Evolutionary conservation across 148 eudicot species (phyloP).

Genomic region (Pharnaceum exiguum): DNA sequence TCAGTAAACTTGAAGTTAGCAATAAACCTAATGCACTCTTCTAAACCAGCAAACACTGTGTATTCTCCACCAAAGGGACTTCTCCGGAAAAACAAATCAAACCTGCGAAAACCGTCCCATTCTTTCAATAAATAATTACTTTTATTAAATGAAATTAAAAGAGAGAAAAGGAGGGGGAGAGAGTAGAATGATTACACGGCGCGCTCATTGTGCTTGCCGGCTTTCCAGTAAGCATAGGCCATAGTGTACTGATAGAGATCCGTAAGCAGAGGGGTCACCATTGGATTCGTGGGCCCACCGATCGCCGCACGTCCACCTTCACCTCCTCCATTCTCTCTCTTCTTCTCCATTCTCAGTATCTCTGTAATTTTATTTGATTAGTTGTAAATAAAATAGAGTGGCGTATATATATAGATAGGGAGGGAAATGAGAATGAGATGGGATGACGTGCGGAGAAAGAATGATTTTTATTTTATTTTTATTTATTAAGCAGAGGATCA

Average conservation of each 20-base stretch:
- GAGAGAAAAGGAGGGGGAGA: not conserved
- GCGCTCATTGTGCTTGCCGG: conserved; percentile 74
- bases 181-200: conserved; percentile 90
- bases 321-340: conserved; percentile 38
- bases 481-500: not conserved
- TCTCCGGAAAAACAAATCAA: conserved; percentile 82
- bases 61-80: conserved; percentile 93
- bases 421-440: not conserved
- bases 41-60: conserved; percentile 95
- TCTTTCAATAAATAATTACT: not conserved
- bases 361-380: not conserved
- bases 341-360: conserved; percentile 31
- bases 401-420: not conserved
- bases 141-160: not conserved
- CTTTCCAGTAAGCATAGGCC: conserved; percentile 99
- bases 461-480: too few species aligned
- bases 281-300: conserved; percentile 77
- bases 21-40: conserved; percentile 87
- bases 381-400: not conserved
- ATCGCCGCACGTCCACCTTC: conserved; percentile 22
- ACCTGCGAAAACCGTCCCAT: too few species aligned
- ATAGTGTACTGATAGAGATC: conserved; percentile 92
- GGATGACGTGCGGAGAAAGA: not conserved
- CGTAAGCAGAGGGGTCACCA: conserved; percentile 86
- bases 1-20: conserved; percentile 77